Evolutionary conservation across 768 basidiomycete species (phyloP), one percentile per base, ranked within the genome.

Genomic region (Serendipita sp.): DNA sequence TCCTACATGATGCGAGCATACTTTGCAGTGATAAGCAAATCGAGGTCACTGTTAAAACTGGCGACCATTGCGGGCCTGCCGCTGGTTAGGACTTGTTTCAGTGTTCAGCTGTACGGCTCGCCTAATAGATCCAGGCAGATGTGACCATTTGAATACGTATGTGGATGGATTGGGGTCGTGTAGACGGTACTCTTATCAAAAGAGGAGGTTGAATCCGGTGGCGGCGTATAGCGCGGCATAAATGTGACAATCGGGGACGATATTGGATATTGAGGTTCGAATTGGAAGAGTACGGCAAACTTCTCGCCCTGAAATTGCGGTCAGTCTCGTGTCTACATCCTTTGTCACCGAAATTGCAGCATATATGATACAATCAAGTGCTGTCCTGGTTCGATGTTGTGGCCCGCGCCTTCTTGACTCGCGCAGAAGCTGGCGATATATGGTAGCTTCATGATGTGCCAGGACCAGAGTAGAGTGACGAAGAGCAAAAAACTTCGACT

Each of bases 51-150:
- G 64, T 51, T 48, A 24, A 32, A 10, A 28, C 60, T 10, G 32
- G 38, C 53, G 37, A 3, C 13, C 11, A 16, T 13, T 18, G 28
- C 7, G 56, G 32, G 13, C 34, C 38, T 38, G 2, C 3, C 32
- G 46, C 44, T 18, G 65, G 32, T 66, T 45, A 1, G 67, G 28
- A 56, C 38, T 66, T 18, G 63, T 34, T 10, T 67, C 68, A 54
- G 86, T 89, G 67, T 92, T 75, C n/a, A 91, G 89, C 0, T 89
- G 91, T 88, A 89, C 90, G 90, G 92, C 68, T 92, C 91, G 69
- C 89, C 92, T 5, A 94, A 82, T 65, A 94, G 92, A 13, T 88
- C 91, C 7, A 88, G 89, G 71, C 91, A 93, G 69, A 93, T 92
- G 86, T 92, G 68, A 16, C 91, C 85, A 72, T 92, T 92, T 8